These are phyloP conservation scores for Jackrogersella multiformis DNA, from an alignment of 495 filamentous ascomycete species.

Conservation along the genomic window DNA sequence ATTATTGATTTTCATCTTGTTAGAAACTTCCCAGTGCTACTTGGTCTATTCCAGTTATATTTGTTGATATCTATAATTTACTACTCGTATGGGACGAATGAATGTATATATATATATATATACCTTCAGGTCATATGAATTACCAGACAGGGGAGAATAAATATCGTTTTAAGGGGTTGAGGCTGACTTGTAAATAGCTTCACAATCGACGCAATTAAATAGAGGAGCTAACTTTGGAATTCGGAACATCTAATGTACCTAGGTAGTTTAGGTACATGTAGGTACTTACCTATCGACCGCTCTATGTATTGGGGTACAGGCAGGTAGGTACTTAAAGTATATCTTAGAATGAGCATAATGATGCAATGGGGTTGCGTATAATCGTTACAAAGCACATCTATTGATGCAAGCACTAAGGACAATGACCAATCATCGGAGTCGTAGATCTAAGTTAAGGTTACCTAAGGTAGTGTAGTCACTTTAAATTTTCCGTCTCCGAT, in stretches of 20 bases:
- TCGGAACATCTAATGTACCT: background rate
- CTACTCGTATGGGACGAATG: too few species aligned
- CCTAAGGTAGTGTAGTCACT: slow-evolving; percentile 2
- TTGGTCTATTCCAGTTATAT: background rate
- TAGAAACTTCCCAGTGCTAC: background rate
- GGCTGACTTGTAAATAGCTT: background rate
- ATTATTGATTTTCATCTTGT: slow-evolving; percentile 24
- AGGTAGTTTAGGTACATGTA: too few species aligned
- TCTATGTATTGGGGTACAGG: too few species aligned
- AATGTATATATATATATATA: background rate
- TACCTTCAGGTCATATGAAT: background rate
- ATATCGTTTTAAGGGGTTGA: background rate
- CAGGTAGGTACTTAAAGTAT: too few species aligned
- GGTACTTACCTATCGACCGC: too few species aligned
- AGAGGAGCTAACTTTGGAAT: too few species aligned
- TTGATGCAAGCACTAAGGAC: background rate
- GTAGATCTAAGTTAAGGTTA: background rate
- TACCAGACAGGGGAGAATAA: background rate
- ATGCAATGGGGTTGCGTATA: background rate
- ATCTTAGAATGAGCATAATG: background rate
- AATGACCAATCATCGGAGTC: slow-evolving; percentile 1
- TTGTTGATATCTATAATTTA: too few species aligned
- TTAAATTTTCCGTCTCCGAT: slow-evolving; percentile 43
- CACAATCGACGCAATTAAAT: too few species aligned
- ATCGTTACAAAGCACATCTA: background rate